Conservation (phyloP, 352 stramenopile genomes). For the Phytophthora sp. region DNA sequence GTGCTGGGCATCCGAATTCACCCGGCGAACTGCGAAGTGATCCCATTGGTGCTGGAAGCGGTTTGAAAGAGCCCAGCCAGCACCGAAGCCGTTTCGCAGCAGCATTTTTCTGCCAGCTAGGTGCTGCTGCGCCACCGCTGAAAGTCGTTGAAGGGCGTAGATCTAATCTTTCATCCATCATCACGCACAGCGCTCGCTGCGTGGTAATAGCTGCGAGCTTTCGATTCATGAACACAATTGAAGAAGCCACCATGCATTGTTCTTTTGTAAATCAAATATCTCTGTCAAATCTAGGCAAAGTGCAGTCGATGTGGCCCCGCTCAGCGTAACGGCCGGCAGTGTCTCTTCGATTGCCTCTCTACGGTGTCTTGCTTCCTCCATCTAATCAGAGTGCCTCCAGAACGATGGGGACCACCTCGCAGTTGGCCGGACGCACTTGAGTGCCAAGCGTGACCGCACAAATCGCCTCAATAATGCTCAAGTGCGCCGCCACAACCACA, state of each 20-base stretch:
- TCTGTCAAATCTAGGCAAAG: too few relatives aligned
- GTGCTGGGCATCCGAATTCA: constrained; percentile 44
- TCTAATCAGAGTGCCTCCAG: constrained; percentile 32
- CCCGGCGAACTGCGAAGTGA: constrained; percentile 53
- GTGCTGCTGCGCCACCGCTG: background rate
- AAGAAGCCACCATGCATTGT: too few relatives aligned
- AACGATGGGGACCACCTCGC: constrained; percentile 59
- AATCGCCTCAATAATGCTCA: constrained; percentile 75
- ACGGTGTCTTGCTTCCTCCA: background rate
- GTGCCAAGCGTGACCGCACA: constrained; percentile 45
- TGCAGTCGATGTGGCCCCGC: too few relatives aligned
- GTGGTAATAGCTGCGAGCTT: too few relatives aligned
- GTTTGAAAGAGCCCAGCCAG: background rate
- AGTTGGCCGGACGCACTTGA: constrained; percentile 44
- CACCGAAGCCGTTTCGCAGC: too few relatives aligned
- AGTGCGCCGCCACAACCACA: constrained; percentile 72
- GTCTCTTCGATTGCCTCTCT: too few relatives aligned
- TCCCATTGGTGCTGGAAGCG: constrained; percentile 50
- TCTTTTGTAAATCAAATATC: background rate
- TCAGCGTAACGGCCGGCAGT: too few relatives aligned
- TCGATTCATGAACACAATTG: background rate
- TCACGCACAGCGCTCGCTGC: too few relatives aligned
- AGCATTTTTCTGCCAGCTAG: too few relatives aligned
- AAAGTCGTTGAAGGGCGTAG: background rate
- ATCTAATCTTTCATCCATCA: background rate